Evolutionary conservation across 257 asterid species (phyloP).

Genomic region (Lycium barbarum): DNA sequence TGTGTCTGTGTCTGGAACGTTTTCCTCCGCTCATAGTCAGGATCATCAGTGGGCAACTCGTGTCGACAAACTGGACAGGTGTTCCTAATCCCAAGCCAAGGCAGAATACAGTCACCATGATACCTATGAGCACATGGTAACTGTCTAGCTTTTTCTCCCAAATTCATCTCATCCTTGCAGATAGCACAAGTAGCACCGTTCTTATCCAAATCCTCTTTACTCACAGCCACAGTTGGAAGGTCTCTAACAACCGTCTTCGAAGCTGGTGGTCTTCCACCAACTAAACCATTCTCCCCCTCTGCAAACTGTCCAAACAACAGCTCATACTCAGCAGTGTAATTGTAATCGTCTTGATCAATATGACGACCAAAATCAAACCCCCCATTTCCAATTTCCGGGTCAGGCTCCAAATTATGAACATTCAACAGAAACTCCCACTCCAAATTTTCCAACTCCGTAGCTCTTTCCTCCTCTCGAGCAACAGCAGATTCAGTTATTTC

Average conservation of each 20-base stretch:
- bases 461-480: constrained; percentile 41
- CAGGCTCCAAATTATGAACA: constrained; percentile 36
- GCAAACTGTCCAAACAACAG: constrained; percentile 43
- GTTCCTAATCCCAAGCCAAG: constrained; percentile 67
- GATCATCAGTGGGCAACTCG: constrained; percentile 74
- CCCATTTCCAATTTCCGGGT: constrained; percentile 35
- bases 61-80: constrained; percentile 75
- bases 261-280: constrained; percentile 51
- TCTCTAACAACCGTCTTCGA: constrained; percentile 40
- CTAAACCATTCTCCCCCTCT: constrained; percentile 35
- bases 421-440: constrained; percentile 55
- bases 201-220: constrained; percentile 37
- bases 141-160: constrained; percentile 53
- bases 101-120: constrained; percentile 63
- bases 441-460: constrained; percentile 30
- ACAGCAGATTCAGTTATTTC: constrained; percentile 25
- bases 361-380: constrained; percentile 33
- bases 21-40: constrained; percentile 55
- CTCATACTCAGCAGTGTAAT: constrained; percentile 43
- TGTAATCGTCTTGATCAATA: constrained; percentile 40
- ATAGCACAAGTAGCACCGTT: constrained; percentile 50
- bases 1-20: constrained; percentile 40
- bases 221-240: constrained; percentile 41
- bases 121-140: constrained; percentile 63
- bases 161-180: constrained; percentile 62